Evolutionary conservation across 2,329 filamentous ascomycete species (phyloP).

Genomic region (Epichloe sibirici): DNA sequence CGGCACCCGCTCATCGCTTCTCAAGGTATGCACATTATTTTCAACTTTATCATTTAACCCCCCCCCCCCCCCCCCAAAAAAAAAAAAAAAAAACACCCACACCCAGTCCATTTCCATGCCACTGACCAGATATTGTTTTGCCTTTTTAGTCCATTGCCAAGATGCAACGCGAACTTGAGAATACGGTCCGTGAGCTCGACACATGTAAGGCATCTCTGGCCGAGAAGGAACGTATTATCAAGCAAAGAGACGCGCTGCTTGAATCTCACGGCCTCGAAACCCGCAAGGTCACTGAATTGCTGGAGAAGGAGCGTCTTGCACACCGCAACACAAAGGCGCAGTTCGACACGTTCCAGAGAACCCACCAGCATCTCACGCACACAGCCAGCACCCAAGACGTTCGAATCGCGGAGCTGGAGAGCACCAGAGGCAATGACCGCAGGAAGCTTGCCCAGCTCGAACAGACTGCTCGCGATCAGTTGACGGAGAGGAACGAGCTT

Average conservation of each 20-base stretch:
- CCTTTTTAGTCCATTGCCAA: conserved; percentile 60
- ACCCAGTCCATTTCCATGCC: too few relatives aligned
- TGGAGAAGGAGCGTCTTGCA: conserved; percentile 79
- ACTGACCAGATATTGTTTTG: too few relatives aligned
- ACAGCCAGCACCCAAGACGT: conserved; percentile 77
- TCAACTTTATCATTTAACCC: background rate
- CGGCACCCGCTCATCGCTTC: conserved; percentile 71
- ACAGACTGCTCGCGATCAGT: conserved; percentile 70
- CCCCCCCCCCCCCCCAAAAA: too few relatives aligned
- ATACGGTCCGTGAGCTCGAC: conserved; percentile 72
- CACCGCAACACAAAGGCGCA: conserved; percentile 79
- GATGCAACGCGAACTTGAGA: conserved; percentile 77
- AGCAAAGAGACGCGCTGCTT: conserved; percentile 76
- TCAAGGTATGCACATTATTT: conserved; percentile 46
- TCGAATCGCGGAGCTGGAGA: conserved; percentile 76
- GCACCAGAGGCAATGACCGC: conserved; percentile 63
- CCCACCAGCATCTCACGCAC: conserved; percentile 74
- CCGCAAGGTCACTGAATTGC: conserved; percentile 69
- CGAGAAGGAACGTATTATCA: conserved; percentile 86
- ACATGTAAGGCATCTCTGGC: conserved; percentile 61
- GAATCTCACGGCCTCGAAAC: conserved; percentile 83
- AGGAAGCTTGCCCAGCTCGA: conserved; percentile 67
- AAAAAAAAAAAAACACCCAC: too few relatives aligned
- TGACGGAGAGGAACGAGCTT: conserved; percentile 79
- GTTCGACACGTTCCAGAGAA: conserved; percentile 80